Evolutionary conservation across 2,329 filamentous ascomycete genomes (phyloP).

Genomic region (Teratosphaeria zuluensis): DNA sequence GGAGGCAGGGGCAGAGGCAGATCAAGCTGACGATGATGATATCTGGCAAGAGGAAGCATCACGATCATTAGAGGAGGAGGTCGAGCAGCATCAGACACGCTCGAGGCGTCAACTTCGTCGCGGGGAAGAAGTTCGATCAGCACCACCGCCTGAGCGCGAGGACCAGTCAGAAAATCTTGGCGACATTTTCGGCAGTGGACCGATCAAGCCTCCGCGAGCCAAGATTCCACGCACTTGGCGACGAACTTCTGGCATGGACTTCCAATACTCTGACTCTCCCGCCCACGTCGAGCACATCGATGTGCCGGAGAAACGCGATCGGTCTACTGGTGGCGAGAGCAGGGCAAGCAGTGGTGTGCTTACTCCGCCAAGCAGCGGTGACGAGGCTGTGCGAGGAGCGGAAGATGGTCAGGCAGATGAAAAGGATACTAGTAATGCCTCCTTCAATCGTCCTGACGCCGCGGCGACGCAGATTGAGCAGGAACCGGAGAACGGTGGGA

Average conservation of each 20-base stretch:
- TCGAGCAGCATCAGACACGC: background rate
- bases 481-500: background rate
- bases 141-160: constrained; percentile 9
- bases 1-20: background rate
- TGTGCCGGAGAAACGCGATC: background rate
- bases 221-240: constrained; percentile 36
- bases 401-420: background rate
- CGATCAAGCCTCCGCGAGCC: constrained; percentile 26
- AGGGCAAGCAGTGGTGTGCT: constrained; percentile 21
- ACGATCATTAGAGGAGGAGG: constrained; percentile 20
- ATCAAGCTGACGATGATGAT: constrained; percentile 20
- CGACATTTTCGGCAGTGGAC: constrained; percentile 23
- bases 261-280: constrained; percentile 30
- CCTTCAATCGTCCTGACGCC: constrained; percentile 16
- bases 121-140: background rate
- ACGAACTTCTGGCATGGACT: constrained; percentile 28
- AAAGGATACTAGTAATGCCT: background rate
- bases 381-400: constrained; percentile 8
- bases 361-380: constrained; percentile 22
- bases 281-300: constrained; percentile 10
- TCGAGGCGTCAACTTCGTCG: background rate
- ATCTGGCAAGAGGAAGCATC: constrained; percentile 42
- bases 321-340: constrained; percentile 1
- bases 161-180: constrained; percentile 10
- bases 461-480: constrained; percentile 13